phyloP scores from a whole-genome alignment of 2,329 filamentous ascomycete genomes.

The Apiospora marii region DNA sequence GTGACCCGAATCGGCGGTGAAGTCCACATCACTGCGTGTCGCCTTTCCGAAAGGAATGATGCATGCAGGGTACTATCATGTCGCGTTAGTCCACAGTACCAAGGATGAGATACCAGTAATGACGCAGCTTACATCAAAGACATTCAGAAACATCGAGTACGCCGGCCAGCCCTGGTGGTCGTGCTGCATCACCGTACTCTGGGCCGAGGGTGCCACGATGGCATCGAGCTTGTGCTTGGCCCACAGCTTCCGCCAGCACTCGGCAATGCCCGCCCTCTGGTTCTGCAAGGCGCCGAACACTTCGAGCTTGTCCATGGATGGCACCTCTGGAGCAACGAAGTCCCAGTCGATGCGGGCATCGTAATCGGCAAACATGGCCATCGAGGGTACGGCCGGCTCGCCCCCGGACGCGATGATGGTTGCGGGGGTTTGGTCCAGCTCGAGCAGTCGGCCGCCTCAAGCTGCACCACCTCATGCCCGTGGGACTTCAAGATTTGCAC shows the following conservation, averaged over 20 bases:
- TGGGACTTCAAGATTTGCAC: background rate
- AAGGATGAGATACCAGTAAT: background rate
- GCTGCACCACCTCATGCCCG: background rate
- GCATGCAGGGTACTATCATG: background rate
- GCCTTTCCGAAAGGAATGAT: background rate
- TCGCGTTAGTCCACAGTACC: background rate
- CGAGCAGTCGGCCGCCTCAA: slow-evolving; percentile 25
- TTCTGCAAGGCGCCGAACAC: slow-evolving; percentile 26
- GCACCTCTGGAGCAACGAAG: slow-evolving; percentile 22
- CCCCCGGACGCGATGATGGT: slow-evolving; percentile 24
- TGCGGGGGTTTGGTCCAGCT: slow-evolving; percentile 27
- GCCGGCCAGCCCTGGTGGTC: slow-evolving; percentile 30
- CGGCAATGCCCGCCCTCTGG: slow-evolving; percentile 27
- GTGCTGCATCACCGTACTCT: slow-evolving; percentile 31
- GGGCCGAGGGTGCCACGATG: slow-evolving; percentile 28
- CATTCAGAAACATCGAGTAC: slow-evolving; percentile 29
- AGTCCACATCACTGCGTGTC: too few species aligned
- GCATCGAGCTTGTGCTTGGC: slow-evolving; percentile 27
- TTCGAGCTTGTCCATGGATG: slow-evolving; percentile 24
- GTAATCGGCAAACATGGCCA: background rate
- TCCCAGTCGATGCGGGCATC: background rate
- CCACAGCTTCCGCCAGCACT: slow-evolving; percentile 30
- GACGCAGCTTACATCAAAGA: slow-evolving; percentile 29
- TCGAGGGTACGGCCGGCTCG: slow-evolving; percentile 29
- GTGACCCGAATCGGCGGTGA: background rate